Evolutionary conservation across 371 early-diverging fungal genomes (phyloP).

Genomic region (Funneliformis caledonium): DNA sequence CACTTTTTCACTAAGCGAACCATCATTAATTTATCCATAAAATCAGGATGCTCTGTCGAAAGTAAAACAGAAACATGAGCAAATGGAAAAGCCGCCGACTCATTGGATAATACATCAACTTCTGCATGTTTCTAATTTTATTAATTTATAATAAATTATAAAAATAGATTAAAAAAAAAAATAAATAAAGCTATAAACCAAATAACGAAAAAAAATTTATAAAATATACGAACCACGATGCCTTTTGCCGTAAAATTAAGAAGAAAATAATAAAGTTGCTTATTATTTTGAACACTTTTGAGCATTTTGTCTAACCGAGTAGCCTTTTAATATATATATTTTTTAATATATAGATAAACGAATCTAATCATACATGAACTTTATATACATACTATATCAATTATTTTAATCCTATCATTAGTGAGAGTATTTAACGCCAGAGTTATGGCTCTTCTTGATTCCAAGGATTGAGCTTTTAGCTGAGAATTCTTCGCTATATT

Average conservation of each 20-base stretch:
- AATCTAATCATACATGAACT: background rate
- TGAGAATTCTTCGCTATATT: conserved; percentile 38
- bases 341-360: background rate
- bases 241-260: background rate
- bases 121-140: conserved; percentile 14
- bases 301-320: background rate
- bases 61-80: conserved; percentile 72
- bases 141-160: background rate
- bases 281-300: background rate
- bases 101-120: conserved; percentile 19
- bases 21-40: conserved; percentile 67
- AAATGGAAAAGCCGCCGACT: conserved; percentile 43
- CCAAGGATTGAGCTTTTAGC: background rate
- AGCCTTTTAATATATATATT: background rate
- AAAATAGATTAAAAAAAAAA: background rate
- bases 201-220: background rate
- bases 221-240: background rate
- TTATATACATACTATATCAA: background rate
- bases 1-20: conserved; percentile 80
- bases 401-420: background rate
- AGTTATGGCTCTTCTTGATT: background rate
- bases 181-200: background rate
- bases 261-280: conserved; percentile 11
- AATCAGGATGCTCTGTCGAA: conserved; percentile 59
- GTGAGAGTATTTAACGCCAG: conserved; percentile 17